Evolutionary conservation across 805 yeast genomes (phyloP), one percentile per base, ranked within the genome.

Genomic region (Grigorovia humatica): DNA sequence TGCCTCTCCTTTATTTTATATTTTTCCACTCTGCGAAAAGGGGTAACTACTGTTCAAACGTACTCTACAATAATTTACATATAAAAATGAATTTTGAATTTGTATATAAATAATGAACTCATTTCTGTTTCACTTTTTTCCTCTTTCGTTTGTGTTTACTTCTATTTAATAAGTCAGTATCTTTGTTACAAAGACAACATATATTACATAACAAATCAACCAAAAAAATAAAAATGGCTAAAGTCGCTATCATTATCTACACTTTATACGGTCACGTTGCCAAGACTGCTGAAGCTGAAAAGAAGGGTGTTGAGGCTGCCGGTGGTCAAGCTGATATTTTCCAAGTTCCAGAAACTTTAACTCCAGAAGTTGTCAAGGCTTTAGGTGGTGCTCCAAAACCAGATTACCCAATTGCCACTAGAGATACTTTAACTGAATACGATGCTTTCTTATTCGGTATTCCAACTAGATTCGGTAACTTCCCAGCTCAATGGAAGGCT

Each of bases 391-490:
- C 87, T 44, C 74, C 78, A 51, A 80, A 81, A 66, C 81, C 84
- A 53, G 75, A 75, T 52, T 72, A 73, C 55, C 90, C 93, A 58
- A 71, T 78, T 61, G 87, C 87, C 49, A 74, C 85, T 15, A 60
- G 68, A 9, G 84, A 78, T 19, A 76, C 80, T 18, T 74, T 88
- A 58, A 64, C 70, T 3, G 71, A 75, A 56, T 85, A 82, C 73
- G 95, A 89, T 64, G 95, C 90, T 47, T 80, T 84, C 72, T 58
- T 89, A 57, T 85, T 88, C 60, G 96, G 96, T 65, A 68, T 85
- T 59, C 95, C 96, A 62, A 85, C 96, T 51, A 81, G 96, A 71
- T 88, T 72, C 66, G 96, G 96, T 70, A 79, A 76, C 67, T 70
- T 76, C 70, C 91, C 95, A 51, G 84, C 88, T 48, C 95, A 88